phyloP scores from a whole-genome alignment of 169 alveolate genomes.

The Eimeria falciformis region DNA sequence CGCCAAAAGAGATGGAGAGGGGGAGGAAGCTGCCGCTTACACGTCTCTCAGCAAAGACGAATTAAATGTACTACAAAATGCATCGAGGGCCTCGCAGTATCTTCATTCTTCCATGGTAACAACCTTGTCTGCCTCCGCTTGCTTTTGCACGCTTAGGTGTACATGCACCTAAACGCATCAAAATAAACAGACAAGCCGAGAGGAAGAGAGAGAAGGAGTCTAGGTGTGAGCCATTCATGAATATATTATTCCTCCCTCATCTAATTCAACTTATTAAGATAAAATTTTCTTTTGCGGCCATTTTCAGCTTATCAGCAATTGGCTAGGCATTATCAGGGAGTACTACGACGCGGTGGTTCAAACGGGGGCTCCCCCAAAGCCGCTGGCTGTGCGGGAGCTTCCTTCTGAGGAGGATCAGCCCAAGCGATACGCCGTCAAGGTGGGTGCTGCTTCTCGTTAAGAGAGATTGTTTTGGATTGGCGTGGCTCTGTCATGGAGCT shows the following conservation, averaged over 20 bases:
- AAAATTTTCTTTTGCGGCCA: too few species aligned
- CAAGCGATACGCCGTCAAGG: slow-evolving; percentile 56
- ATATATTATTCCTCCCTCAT: background rate
- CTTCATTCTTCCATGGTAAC: slow-evolving; percentile 66
- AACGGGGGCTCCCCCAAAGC: slow-evolving; percentile 73
- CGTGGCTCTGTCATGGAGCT: too few species aligned
- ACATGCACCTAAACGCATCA: too few species aligned
- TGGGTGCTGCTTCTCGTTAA: background rate
- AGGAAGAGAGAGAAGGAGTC: too few species aligned
- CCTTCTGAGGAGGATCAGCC: slow-evolving; percentile 22
- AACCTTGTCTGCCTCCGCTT: background rate
- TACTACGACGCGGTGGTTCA: slow-evolving; percentile 54
- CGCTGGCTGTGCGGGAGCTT: slow-evolving; percentile 51
- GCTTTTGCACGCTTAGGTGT: background rate
- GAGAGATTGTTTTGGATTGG: too few species aligned
- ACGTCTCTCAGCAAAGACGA: background rate
- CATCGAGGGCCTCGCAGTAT: slow-evolving; percentile 58
- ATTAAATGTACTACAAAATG: background rate
- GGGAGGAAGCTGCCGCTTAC: background rate
- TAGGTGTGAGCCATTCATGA: background rate
- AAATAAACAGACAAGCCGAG: too few species aligned
- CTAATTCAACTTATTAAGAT: too few species aligned
- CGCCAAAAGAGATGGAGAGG: slow-evolving; percentile 45
- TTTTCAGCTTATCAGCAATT: slow-evolving; percentile 59
- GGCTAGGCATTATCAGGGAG: slow-evolving; percentile 69